Evolutionary conservation across 2,329 filamentous ascomycete species (phyloP).

Genomic region (Apiospora saccharicola): DNA sequence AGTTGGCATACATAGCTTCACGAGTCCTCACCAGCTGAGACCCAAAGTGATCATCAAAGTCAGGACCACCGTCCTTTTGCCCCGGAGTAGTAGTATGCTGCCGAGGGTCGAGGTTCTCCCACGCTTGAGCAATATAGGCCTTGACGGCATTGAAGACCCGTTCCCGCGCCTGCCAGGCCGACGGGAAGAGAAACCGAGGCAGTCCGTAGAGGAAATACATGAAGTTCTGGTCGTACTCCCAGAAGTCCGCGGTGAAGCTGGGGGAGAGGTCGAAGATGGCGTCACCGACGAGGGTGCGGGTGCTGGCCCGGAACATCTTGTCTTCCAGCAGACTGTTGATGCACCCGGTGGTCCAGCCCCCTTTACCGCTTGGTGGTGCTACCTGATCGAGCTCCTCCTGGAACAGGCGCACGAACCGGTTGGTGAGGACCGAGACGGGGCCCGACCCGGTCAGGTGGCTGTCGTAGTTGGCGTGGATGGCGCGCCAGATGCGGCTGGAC

Average conservation of each 20-base stretch:
- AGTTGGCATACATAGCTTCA: slow-evolving; percentile 3
- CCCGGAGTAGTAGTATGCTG: neutral
- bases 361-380: too few relatives aligned
- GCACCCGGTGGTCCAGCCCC: neutral
- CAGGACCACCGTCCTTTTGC: too few relatives aligned
- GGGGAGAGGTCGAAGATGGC: neutral
- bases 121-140: neutral
- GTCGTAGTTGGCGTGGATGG: slow-evolving; percentile 6
- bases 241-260: neutral
- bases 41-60: slow-evolving; percentile 1
- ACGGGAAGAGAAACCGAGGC: neutral
- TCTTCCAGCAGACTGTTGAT: slow-evolving; percentile 1
- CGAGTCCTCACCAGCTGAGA: neutral
- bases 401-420: neutral
- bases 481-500: slow-evolving; percentile 2
- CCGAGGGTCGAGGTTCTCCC: neutral
- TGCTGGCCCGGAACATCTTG: neutral
- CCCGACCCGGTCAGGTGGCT: neutral
- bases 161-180: slow-evolving; percentile 1
- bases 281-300: neutral
- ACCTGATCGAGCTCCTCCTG: neutral
- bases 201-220: neutral
- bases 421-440: neutral
- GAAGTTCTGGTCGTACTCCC: slow-evolving; percentile 10
- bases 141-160: neutral